phyloP scores from a whole-genome alignment of 495 filamentous ascomycete genomes.

The Sphaerosporella brunnea region DNA sequence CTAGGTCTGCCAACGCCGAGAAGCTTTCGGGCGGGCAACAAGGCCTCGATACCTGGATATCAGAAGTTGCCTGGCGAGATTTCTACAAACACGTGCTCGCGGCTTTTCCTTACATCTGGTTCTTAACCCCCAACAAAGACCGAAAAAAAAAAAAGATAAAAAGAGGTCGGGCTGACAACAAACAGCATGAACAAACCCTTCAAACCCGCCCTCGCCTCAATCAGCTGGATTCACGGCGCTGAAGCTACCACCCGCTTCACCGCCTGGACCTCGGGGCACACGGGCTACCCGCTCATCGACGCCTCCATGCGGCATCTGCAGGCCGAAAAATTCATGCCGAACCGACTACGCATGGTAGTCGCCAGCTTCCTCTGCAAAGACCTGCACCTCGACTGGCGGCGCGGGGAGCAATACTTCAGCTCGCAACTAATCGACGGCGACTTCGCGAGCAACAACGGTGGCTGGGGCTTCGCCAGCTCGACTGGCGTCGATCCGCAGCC shows the following conservation, averaged over 20 bases:
- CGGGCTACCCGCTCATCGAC: slow-evolving; percentile 77
- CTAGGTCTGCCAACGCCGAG: slow-evolving; percentile 50
- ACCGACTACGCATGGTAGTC: slow-evolving; percentile 74
- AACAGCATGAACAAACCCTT: slow-evolving; percentile 81
- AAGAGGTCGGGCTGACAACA: slow-evolving; percentile 2
- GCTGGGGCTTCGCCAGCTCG: slow-evolving; percentile 69
- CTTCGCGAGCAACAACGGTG: slow-evolving; percentile 82
- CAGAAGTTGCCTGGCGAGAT: slow-evolving; percentile 79
- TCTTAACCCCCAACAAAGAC: slow-evolving; percentile 9
- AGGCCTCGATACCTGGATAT: slow-evolving; percentile 63
- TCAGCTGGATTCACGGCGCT: slow-evolving; percentile 39
- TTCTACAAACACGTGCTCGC: slow-evolving; percentile 82
- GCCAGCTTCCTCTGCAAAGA: slow-evolving; percentile 80
- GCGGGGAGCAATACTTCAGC: slow-evolving; percentile 82
- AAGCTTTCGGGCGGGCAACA: slow-evolving; percentile 49
- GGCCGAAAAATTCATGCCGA: slow-evolving; percentile 66
- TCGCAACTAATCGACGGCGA: slow-evolving; percentile 76
- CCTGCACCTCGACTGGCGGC: slow-evolving; percentile 74
- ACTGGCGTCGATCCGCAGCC: slow-evolving; percentile 84
- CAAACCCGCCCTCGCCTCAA: slow-evolving; percentile 70
- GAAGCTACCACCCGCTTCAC: slow-evolving; percentile 35
- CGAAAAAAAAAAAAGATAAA: not conserved
- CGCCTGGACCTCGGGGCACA: slow-evolving; percentile 59
- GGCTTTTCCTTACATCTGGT: slow-evolving; percentile 81
- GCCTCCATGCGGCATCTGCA: slow-evolving; percentile 77